Conservation (phyloP, 805 yeast species). For the Hanseniaspora clermontiae region DNA sequence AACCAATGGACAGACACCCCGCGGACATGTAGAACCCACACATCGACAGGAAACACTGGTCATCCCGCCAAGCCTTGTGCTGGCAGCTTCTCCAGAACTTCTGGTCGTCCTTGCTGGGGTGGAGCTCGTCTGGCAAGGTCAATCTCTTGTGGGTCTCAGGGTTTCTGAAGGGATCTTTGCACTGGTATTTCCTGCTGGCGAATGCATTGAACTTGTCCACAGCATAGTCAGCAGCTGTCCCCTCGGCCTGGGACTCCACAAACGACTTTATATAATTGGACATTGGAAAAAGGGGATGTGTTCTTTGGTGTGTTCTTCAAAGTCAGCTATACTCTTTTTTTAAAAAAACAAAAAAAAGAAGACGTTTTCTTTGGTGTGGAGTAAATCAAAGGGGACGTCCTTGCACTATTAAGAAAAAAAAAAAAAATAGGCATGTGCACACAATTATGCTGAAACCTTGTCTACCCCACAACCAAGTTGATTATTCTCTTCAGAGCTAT, state of each 20-base stretch:
- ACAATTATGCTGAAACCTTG: too few relatives aligned
- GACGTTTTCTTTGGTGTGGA: too few relatives aligned
- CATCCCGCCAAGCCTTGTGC: constrained; percentile 75
- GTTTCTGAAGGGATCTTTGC: constrained; percentile 49
- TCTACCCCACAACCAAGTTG: constrained; percentile 29
- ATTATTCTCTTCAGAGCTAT: constrained; percentile 60
- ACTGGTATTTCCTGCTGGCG: constrained; percentile 4
- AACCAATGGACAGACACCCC: constrained; percentile 51
- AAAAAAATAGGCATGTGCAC: neutral
- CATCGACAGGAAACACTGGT: constrained; percentile 42
- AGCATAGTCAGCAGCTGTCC: neutral
- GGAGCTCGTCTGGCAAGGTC: constrained; percentile 39
- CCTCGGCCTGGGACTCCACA: constrained; percentile 1
- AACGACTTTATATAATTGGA: neutral
- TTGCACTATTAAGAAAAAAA: neutral
- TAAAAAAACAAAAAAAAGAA: too few relatives aligned
- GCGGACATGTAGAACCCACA: constrained; percentile 66
- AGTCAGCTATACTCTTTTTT: neutral
- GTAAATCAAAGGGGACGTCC: too few relatives aligned
- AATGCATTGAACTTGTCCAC: constrained; percentile 11
- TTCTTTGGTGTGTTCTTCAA: too few relatives aligned
- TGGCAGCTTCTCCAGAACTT: constrained; percentile 64
- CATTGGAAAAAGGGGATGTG: neutral
- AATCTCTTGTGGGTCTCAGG: constrained; percentile 43
- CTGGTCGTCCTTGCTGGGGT: constrained; percentile 45